These are phyloP conservation scores for Lasiodiplodia theobromae DNA, from an alignment of 2,329 filamentous ascomycete species.

Conservation along the genomic window DNA sequence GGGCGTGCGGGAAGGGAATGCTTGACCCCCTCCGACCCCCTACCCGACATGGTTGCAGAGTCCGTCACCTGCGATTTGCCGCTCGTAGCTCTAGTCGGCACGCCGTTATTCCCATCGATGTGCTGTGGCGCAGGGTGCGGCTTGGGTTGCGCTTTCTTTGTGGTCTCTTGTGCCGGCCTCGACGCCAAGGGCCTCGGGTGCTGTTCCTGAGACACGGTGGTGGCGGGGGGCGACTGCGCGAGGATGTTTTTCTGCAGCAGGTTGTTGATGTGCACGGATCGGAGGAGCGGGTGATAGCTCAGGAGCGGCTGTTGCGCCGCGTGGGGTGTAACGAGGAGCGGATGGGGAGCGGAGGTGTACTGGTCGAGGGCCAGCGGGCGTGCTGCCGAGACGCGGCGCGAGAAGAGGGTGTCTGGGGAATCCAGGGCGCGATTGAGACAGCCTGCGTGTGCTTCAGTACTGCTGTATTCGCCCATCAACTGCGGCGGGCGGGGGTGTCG, in stretches of 20 bases:
- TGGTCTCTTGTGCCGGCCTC: constrained; percentile 29
- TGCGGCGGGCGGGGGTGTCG: constrained; percentile 18
- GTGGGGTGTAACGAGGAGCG: constrained; percentile 30
- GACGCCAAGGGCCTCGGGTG: constrained; percentile 28
- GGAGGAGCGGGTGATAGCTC: constrained; percentile 37
- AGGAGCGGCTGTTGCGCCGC: constrained; percentile 34
- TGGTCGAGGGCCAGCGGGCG: constrained; percentile 32
- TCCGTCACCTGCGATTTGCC: constrained; percentile 49
- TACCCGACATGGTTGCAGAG: constrained; percentile 40
- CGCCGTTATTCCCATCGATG: constrained; percentile 48
- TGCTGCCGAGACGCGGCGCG: constrained; percentile 29
- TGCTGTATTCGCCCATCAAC: constrained; percentile 37
- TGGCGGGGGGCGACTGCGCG: constrained; percentile 39
- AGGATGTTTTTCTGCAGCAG: constrained; percentile 34
- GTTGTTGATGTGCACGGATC: constrained; percentile 40
- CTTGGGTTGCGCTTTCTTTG: constrained; percentile 41
- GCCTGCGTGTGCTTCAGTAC: constrained; percentile 29
- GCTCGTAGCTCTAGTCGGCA: constrained; percentile 41
- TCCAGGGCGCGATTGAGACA: constrained; percentile 34
- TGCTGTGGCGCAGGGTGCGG: constrained; percentile 38
- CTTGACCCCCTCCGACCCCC: constrained; percentile 37
- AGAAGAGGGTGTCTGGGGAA: constrained; percentile 31
- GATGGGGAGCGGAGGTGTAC: constrained; percentile 29
- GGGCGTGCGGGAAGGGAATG: constrained; percentile 50
- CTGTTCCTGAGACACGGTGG: constrained; percentile 48